Conservation (phyloP, 73 alveolate species). For the Paramecium primaurelia region DNA sequence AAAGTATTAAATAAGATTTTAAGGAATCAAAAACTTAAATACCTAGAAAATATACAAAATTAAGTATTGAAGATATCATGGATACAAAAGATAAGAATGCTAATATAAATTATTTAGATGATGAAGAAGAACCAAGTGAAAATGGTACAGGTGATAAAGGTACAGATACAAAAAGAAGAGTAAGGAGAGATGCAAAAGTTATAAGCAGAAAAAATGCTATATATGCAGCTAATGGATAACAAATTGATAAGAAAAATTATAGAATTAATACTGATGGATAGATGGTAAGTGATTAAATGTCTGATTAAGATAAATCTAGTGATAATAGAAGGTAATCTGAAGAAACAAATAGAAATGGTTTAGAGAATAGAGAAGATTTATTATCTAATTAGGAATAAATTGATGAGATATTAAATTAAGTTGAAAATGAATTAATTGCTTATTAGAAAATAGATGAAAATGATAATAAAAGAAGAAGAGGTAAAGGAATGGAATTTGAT, state of each 20-base stretch:
- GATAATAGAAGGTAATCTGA: conserved; percentile 21
- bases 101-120: background rate
- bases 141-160: background rate
- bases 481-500: background rate
- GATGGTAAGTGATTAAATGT: background rate
- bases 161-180: background rate
- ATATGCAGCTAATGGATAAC: background rate
- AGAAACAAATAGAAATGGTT: conserved; percentile 1
- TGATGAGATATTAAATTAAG: background rate
- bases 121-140: background rate
- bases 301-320: background rate
- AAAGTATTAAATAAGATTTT: background rate
- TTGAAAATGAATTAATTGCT: background rate
- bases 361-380: conserved; percentile 10
- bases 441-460: background rate
- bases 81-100: background rate
- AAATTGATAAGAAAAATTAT: background rate
- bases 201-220: background rate
- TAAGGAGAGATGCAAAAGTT: background rate
- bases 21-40: background rate
- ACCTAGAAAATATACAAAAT: background rate
- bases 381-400: background rate
- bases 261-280: conserved; percentile 9
- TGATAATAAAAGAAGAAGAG: background rate
- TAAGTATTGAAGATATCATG: background rate